Conservation (phyloP, 169 alveolate species). For the Cryptosporidium tyzzeri region DNA sequence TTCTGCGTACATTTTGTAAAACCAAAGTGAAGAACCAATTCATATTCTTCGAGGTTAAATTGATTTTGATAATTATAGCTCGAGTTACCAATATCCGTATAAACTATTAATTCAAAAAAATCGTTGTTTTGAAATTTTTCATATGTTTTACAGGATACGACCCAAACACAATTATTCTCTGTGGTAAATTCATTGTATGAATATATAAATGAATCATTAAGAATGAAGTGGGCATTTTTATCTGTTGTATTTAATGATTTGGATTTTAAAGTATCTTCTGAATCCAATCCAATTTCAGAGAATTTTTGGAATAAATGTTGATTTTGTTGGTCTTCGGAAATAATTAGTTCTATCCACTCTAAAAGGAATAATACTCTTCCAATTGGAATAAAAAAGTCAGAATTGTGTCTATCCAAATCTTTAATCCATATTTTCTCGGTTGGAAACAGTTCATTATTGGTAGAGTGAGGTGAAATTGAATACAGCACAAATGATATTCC, state of each 20-base stretch:
- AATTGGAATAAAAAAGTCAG: constrained; percentile 61
- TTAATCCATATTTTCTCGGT: constrained; percentile 23
- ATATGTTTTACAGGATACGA: neutral
- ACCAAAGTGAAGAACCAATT: constrained; percentile 55
- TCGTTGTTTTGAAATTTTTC: neutral
- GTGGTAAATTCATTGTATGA: constrained; percentile 5
- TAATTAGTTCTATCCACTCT: constrained; percentile 14
- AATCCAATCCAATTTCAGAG: neutral
- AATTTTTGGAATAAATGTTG: neutral
- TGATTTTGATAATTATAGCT: neutral
- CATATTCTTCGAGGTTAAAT: constrained; percentile 4
- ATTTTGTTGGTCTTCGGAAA: neutral
- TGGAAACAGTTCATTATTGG: neutral
- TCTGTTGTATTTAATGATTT: neutral
- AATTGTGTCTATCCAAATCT: neutral
- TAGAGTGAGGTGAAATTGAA: neutral
- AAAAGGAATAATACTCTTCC: constrained; percentile 16
- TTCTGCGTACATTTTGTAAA: constrained; percentile 23
- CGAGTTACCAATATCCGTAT: neutral
- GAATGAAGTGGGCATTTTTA: neutral
- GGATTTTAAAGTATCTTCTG: neutral
- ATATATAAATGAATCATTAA: neutral
- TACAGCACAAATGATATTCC: constrained; percentile 49
- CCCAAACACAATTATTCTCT: constrained; percentile 14
- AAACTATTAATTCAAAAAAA: constrained; percentile 21